Evolutionary conservation across 1,284 basidiomycete species (phyloP), one percentile per base, ranked within the genome.

Genomic region (Apiotrichum sp.): DNA sequence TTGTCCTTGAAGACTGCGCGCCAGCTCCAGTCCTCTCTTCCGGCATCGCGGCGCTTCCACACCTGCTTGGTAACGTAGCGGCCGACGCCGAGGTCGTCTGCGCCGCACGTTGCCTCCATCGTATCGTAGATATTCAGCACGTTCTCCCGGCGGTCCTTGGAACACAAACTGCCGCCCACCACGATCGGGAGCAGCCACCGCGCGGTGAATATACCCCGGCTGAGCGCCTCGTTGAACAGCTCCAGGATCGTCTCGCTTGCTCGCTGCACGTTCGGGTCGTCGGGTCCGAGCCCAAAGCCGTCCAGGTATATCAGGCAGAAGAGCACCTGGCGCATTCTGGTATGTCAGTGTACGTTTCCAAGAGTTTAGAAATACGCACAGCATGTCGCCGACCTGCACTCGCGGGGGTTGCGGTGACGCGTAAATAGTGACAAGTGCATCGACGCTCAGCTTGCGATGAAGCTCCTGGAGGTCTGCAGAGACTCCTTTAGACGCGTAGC

Each of bases 101-200:
- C 51, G 9, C 57, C 57, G 31, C 52, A 54, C 22, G 57, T 58
- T 4, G 51, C 49, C 41, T 52, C 49, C 57, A 58, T 58, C 6
- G 49, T 42, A 29, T 55, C 53, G 33, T 55, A 58, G 31, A 58
- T 55, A 32, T 47, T 35, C n/a, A 42, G 39, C n/a, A 42, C 39
- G 6, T 31, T 33, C 32, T 42, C 32, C 10, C 40, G 38, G 11
- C 49, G 49, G 6, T 50, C 49, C 3, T 31, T 9, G 13, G 16
- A 6, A 29, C 49, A 50, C 32, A 50, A 35, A 16, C 34, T 22
- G 32, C 32, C 14, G 16, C 49, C 57, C 4, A 58, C 39, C 7
- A 58, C 39, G 6, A 58, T 47, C 9, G 57, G 57, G 14, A 55
- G 44, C 36, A 53, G 46, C 57, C 57, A 58, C 29, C 57, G 57